Conservation (phyloP, 495 filamentous ascomycete species). For the Aspergillus taichungensis region DNA sequence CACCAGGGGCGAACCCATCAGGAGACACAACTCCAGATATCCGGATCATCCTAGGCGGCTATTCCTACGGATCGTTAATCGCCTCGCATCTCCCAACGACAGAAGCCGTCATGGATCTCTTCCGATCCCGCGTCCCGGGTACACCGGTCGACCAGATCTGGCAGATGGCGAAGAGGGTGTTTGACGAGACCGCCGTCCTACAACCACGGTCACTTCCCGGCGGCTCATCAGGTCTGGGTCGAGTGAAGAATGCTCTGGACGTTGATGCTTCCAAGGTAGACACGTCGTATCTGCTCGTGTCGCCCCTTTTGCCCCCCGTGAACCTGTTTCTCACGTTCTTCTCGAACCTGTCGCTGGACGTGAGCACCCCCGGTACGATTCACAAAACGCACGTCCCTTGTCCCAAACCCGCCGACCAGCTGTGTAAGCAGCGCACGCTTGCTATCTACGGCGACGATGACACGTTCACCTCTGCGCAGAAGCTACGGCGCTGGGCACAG, state of each 20-base stretch:
- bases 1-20: background rate
- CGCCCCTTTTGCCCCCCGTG: slow-evolving; percentile 61
- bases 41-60: slow-evolving; percentile 62
- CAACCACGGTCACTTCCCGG: background rate
- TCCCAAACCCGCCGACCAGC: slow-evolving; percentile 40
- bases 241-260: background rate
- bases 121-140: slow-evolving; percentile 41
- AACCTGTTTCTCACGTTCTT: slow-evolving; percentile 51
- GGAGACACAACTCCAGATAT: slow-evolving; percentile 4
- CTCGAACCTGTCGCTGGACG: slow-evolving; percentile 24
- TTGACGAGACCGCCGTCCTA: slow-evolving; percentile 13
- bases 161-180: slow-evolving; percentile 54
- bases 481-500: slow-evolving; percentile 61
- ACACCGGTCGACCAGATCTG: slow-evolving; percentile 56
- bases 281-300: slow-evolving; percentile 69
- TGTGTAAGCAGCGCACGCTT: slow-evolving; percentile 50
- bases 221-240: too few species aligned
- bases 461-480: slow-evolving; percentile 60
- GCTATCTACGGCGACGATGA: slow-evolving; percentile 75
- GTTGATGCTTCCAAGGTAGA: slow-evolving; percentile 16
- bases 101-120: slow-evolving; percentile 47
- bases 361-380: slow-evolving; percentile 12
- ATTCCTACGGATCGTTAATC: slow-evolving; percentile 87
- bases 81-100: slow-evolving; percentile 60
- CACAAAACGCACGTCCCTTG: slow-evolving; percentile 27